Base-by-base conservation (phyloP, 495 filamentous ascomycete species). In the Physcia stellaris region DNA sequence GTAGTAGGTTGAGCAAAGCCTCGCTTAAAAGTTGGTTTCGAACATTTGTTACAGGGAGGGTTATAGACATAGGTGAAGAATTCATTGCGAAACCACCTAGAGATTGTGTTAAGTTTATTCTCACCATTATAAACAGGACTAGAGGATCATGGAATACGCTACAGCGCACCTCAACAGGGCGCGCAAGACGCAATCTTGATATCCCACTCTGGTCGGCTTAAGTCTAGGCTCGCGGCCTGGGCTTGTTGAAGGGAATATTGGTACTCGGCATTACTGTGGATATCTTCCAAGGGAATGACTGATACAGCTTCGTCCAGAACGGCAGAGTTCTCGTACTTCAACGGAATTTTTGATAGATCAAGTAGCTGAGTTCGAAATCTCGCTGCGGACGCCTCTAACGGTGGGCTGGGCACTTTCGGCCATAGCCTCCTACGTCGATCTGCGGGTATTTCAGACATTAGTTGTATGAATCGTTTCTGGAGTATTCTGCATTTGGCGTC, bases 11-110 rank as follows among this genome's bases (percentile, higher is more conserved):
- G 74, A 1, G 84, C 80, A 68, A 80, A 78, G 29, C 86, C 88
- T 38, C 76, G 71, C 4, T 76, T 75, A 33, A 83, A 71, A 0
- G 90, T 96, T n/a, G 86, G 84, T 38, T 75, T 80, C 40, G 73
- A 58, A 54, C 90, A 99, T 16, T 64, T 60, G 7, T 78, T 70
- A 61, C 90, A 99, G 17, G 76, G 69, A n/a, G 0, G 90, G 52
- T 96, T 95, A 61, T 94, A 92, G 49, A 99, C 83, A 73, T 85
- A 99, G 40, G 80, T 76, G 63, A 99, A 99, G 62, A 96, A 98
- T 6, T 77, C 74, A 34, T 80, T 70, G 60, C 84, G 87, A 64
- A 95, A 99, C 92, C 90, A 99, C 59, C 86, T 93, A 42, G 29
- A 17, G 35, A n/a, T n/a, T n/a, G n/a, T n/a, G n/a, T n/a, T n/a